A percentile compares a stretch with the other conserved stretches of the same genome.
Evolutionary conservation across 129 eudicot genomes (phyloP).

Genomic region (Ambrosia trifida): DNA sequence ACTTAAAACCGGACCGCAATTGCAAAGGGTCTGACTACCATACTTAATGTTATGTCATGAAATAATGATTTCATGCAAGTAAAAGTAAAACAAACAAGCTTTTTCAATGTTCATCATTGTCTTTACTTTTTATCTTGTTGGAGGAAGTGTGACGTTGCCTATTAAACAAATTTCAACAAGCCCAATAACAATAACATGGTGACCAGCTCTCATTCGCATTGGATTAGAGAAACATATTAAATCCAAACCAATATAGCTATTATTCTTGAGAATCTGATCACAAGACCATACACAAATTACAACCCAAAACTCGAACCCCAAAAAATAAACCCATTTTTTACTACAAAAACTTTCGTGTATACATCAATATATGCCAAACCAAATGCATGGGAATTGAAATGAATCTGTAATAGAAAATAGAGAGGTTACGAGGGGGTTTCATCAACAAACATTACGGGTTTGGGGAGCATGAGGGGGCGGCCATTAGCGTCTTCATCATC

Average conservation of each 20-base stretch:
- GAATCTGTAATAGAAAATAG: neutral
- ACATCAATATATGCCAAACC: neutral
- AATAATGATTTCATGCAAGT: neutral
- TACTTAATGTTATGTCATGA: too few relatives aligned
- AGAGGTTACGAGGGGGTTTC: constrained; percentile 22
- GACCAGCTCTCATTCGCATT: neutral
- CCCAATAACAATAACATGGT: neutral
- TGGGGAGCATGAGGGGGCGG: constrained; percentile 60
- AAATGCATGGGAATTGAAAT: constrained; percentile 3
- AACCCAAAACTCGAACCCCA: too few relatives aligned
- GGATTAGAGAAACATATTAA: neutral
- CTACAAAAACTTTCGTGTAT: neutral
- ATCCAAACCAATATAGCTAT: neutral
- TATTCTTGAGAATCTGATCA: neutral
- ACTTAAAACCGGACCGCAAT: too few relatives aligned
- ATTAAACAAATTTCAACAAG: neutral
- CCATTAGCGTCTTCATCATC: constrained; percentile 60
- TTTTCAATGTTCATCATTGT: neutral
- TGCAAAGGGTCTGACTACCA: too few relatives aligned
- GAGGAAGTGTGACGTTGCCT: neutral
- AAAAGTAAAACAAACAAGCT: neutral
- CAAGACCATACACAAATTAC: too few relatives aligned
- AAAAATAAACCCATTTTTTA: neutral
- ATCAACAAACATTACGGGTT: constrained; percentile 31
- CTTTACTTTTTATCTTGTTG: neutral